Evolutionary conservation across 2,329 filamentous ascomycete species (phyloP).

Genomic region (Amphichorda felina): DNA sequence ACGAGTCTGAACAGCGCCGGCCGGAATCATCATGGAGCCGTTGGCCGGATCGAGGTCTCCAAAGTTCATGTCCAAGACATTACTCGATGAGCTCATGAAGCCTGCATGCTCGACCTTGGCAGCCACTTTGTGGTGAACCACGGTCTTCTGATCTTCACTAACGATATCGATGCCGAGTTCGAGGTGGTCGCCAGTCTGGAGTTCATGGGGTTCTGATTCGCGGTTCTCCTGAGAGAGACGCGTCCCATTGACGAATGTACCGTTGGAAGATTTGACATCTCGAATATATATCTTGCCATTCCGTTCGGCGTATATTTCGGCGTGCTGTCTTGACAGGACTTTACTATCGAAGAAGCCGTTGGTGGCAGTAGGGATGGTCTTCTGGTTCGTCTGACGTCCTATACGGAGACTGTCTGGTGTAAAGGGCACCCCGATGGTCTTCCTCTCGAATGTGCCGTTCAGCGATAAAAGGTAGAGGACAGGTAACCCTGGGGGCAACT

Average conservation of each 20-base stretch:
- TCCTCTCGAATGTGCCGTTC: conserved; percentile 94
- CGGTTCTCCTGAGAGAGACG: conserved; percentile 87
- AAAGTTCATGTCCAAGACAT: conserved; percentile 80
- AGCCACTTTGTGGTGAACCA: conserved; percentile 96
- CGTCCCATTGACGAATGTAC: conserved; percentile 91
- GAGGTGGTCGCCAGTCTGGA: conserved; percentile 82
- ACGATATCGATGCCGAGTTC: conserved; percentile 98
- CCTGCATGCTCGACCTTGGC: conserved; percentile 95
- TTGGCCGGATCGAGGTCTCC: conserved; percentile 80
- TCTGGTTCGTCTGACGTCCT: conserved; percentile 92
- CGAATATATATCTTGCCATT: conserved; percentile 91
- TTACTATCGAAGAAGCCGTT: conserved; percentile 99
- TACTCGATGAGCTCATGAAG: conserved; percentile 61
- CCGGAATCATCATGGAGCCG: conserved; percentile 57
- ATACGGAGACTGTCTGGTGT: conserved; percentile 91
- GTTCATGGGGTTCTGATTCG: conserved; percentile 89
- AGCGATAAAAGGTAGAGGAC: conserved; percentile 80
- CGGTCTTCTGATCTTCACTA: conserved; percentile 95
- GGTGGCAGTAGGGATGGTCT: conserved; percentile 77
- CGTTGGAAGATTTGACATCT: conserved; percentile 97
- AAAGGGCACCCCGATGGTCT: conserved; percentile 88
- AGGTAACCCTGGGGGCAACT: conserved; percentile 52
- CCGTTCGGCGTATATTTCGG: conserved; percentile 81
- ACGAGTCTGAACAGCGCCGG: conserved; percentile 57
- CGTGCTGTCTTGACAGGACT: conserved; percentile 89